phyloP scores from a whole-genome alignment of 768 basidiomycete genomes.

The Tricholoma matsutake region DNA sequence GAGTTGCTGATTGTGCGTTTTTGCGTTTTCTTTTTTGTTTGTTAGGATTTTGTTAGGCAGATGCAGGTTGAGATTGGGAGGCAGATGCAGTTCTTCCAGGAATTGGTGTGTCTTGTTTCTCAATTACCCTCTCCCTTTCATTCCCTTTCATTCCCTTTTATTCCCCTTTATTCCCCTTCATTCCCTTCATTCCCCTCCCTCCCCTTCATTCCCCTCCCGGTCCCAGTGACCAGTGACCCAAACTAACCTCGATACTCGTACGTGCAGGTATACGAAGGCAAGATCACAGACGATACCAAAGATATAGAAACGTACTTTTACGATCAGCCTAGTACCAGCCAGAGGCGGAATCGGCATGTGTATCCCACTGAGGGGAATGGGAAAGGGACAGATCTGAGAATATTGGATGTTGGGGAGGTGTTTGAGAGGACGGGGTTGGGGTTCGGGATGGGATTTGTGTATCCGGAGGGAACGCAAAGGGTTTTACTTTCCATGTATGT shows the following conservation, averaged over 20 bases:
- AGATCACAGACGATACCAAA: slow-evolving; percentile 49
- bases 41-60: slow-evolving; percentile 62
- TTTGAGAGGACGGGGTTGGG: slow-evolving; percentile 42
- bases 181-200: too few species aligned
- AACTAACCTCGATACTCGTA: too few species aligned
- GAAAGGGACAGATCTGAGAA: slow-evolving; percentile 28
- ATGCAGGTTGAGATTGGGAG: slow-evolving; percentile 57
- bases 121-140: background rate
- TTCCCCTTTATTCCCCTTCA: too few species aligned
- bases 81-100: slow-evolving; percentile 70
- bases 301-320: slow-evolving; percentile 81
- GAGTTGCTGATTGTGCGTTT: background rate
- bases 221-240: too few species aligned
- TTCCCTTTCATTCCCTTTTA: too few species aligned
- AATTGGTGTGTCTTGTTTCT: slow-evolving; percentile 51
- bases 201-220: too few species aligned
- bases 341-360: slow-evolving; percentile 75
- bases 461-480: slow-evolving; percentile 42
- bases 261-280: slow-evolving; percentile 56
- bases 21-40: background rate
- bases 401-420: slow-evolving; percentile 56
- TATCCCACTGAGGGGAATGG: slow-evolving; percentile 40
- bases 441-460: slow-evolving; percentile 45
- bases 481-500: slow-evolving; percentile 56
- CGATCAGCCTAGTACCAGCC: slow-evolving; percentile 71